Percentiles rank a stretch among this genome's conserved stretches.
Evolutionary conservation across 495 filamentous ascomycete genomes (phyloP).

Genomic region (Aspergillus indologenus): DNA sequence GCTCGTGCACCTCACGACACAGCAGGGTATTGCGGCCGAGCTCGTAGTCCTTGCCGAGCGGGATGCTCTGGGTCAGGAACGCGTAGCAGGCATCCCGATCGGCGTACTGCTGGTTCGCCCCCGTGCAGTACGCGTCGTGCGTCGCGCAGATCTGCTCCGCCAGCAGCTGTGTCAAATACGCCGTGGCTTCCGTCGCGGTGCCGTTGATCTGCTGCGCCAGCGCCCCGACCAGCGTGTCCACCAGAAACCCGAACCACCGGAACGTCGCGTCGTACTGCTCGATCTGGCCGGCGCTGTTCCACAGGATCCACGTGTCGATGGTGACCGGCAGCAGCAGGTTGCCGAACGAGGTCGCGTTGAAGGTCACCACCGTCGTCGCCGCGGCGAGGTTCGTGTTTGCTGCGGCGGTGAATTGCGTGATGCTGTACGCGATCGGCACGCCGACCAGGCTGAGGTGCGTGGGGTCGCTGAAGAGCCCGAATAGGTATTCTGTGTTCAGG

Average conservation of each 20-base stretch:
- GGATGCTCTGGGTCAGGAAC: conserved; percentile 32
- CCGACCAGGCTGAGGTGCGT: conserved; percentile 37
- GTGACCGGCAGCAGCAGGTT: conserved; percentile 31
- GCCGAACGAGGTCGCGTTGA: conserved; percentile 40
- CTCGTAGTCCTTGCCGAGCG: conserved; percentile 43
- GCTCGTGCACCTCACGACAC: conserved; percentile 46
- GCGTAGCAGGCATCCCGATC: conserved; percentile 26
- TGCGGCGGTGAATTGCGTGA: conserved; percentile 41
- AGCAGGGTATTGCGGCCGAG: conserved; percentile 46
- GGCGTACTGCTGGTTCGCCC: conserved; percentile 38
- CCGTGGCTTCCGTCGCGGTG: conserved; percentile 20
- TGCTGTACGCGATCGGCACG: conserved; percentile 38
- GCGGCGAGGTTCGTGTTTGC: conserved; percentile 42
- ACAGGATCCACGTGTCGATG: conserved; percentile 47
- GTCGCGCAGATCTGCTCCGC: conserved; percentile 39
- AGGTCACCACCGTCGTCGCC: conserved; percentile 45
- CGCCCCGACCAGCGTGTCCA: conserved; percentile 32
- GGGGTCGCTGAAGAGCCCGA: conserved; percentile 39
- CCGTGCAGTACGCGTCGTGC: conserved; percentile 36
- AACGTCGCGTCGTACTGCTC: conserved; percentile 31
- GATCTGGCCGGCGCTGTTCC: conserved; percentile 30
- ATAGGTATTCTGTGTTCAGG: conserved; percentile 49
- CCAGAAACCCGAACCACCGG: conserved; percentile 34
- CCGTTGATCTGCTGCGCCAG: conserved; percentile 26
- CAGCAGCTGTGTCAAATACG: conserved; percentile 21